phyloP scores from a whole-genome alignment of 306 rosid genomes.

The Quercus ilex region DNA sequence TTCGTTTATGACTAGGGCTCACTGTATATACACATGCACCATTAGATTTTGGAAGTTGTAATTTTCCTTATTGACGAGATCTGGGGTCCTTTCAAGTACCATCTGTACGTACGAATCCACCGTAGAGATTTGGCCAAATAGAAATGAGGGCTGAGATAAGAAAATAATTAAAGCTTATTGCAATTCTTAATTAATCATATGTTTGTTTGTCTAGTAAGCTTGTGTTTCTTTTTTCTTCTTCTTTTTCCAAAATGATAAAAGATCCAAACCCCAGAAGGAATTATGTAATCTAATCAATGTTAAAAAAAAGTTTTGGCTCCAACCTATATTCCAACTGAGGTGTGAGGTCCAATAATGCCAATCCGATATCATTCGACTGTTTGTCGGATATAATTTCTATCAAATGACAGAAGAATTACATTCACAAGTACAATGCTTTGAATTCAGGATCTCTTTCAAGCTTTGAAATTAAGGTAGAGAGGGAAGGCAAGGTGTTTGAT shows the following conservation, averaged over 20 bases:
- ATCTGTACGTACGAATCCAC: background rate
- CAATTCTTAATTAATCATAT: background rate
- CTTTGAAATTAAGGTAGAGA: no score
- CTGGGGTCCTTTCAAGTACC: constrained; percentile 22
- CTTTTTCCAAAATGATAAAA: background rate
- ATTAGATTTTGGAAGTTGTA: constrained; percentile 21
- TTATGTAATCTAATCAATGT: no score
- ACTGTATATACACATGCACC: constrained; percentile 32
- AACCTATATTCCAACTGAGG: no score
- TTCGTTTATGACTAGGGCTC: constrained; percentile 20
- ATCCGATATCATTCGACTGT: no score
- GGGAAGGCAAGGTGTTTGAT: no score
- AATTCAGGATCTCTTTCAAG: background rate
- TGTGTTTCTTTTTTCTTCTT: background rate
- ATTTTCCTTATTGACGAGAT: constrained; percentile 23
- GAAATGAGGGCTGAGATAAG: background rate
- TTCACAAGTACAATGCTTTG: background rate
- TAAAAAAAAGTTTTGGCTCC: no score
- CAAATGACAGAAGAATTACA: background rate
- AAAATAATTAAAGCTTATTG: background rate
- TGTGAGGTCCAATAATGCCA: no score
- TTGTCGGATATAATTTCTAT: no score
- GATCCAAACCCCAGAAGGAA: no score
- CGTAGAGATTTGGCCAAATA: background rate
- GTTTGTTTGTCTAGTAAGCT: background rate